These are phyloP conservation scores for Pseudomassariella vexata DNA, from an alignment of 2,329 filamentous ascomycete genomes.

Conservation along the genomic window DNA sequence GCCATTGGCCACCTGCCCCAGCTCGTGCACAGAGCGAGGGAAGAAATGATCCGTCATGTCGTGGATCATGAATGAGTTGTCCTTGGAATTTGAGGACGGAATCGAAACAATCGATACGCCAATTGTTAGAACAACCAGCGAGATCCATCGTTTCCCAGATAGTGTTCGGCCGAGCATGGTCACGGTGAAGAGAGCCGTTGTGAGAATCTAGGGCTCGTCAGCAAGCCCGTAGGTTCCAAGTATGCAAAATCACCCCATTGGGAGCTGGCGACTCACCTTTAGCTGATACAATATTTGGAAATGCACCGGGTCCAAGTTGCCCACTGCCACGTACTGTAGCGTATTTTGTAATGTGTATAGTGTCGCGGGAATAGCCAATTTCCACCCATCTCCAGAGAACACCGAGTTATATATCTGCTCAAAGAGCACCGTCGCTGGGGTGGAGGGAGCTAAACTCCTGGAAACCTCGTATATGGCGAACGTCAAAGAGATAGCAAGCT, in stretches of 20 bases:
- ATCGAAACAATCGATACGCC: slow-evolving; percentile 85
- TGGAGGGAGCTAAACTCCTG: slow-evolving; percentile 67
- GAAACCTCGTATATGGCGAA: slow-evolving; percentile 87
- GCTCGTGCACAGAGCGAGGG: slow-evolving; percentile 71
- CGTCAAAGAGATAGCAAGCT: slow-evolving; percentile 78
- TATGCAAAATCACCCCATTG: too few species aligned
- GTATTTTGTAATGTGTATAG: slow-evolving; percentile 90
- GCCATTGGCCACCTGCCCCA: slow-evolving; percentile 57
- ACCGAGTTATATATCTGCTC: slow-evolving; percentile 73
- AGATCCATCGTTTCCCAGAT: slow-evolving; percentile 69
- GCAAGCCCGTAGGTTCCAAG: too few species aligned
- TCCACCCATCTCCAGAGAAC: slow-evolving; percentile 90
- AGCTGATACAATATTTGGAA: slow-evolving; percentile 93
- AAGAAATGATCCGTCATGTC: slow-evolving; percentile 65
- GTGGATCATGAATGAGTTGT: slow-evolving; percentile 55
- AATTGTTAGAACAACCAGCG: slow-evolving; percentile 70
- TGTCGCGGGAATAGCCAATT: slow-evolving; percentile 80
- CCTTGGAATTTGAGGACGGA: slow-evolving; percentile 51
- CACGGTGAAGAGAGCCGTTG: slow-evolving; percentile 82
- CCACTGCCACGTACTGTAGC: slow-evolving; percentile 87
- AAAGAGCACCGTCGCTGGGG: slow-evolving; percentile 74
- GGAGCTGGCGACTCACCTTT: slow-evolving; percentile 50
- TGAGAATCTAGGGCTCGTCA: slow-evolving; percentile 58
- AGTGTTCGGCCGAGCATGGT: slow-evolving; percentile 67
- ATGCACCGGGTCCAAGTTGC: slow-evolving; percentile 84